Evolutionary conservation across 306 rosid genomes (phyloP), one percentile per base, ranked within the genome.

Genomic region (barrel medic (Medicago truncatula)): DNA sequence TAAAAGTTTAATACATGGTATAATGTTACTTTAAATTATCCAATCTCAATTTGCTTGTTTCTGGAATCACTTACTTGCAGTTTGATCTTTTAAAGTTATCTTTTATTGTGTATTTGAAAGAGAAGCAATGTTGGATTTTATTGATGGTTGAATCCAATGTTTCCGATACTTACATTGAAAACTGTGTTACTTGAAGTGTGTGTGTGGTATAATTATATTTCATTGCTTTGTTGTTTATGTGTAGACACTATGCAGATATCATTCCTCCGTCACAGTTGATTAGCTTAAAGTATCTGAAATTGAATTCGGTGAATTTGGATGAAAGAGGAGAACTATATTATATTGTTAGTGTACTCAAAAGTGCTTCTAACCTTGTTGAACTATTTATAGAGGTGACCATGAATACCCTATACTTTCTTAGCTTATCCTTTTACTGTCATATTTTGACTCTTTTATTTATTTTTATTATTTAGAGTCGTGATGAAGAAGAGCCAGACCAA

Each of bases 351-450:
- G 20, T 82, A 9, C 70, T 76, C 44, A 39, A 54, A 65, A 82
- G 67, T 66, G 62, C 64, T 71, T 28, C 85, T 17, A 57, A 38
- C 71, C 54, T 77, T 60, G 43, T n/a, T 43, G 11, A 65, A 38
- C 59, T 76, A 58, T 8, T 8, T 23, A 61, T 82, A 60, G 28
- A 20, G 50, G 75, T 81, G 20, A 61, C 61, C 20, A 60, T 60
- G 41, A 28, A 60, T 60, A 64, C 50, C 9, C 5, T 64, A 18
- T 75, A 17, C 15, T 53, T 43, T 28, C 7, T 3, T 36, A 12
- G 8, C 58, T 70, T 44, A 12, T 39, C 49, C 53, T 17, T 16
- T 62, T 3, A 20, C 9, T 16, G 4, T 56, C 47, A 1, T 10
- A 13, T 15, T 39, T 50, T 68, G 70, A 62, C 62, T 23, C 14